phyloP scores from a whole-genome alignment of 345 rosid species.

The Dipteronia dyeriana region DNA sequence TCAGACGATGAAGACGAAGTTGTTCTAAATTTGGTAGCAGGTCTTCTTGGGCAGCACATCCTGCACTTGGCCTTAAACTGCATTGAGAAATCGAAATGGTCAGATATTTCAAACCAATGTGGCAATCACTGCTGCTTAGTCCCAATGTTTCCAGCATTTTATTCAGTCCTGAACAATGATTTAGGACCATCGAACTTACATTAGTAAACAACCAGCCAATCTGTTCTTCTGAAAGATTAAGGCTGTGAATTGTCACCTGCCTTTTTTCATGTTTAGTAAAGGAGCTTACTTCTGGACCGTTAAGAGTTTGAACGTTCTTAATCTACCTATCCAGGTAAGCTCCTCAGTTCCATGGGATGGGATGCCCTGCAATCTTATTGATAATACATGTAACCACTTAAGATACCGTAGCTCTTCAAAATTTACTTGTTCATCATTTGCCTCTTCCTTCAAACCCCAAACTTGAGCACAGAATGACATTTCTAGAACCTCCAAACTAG shows the following conservation, averaged over 20 bases:
- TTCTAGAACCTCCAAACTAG: constrained; percentile 39
- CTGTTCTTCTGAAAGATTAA: constrained; percentile 30
- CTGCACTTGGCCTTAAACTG: constrained; percentile 29
- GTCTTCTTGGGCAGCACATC: constrained; percentile 35
- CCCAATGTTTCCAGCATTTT: constrained; percentile 35
- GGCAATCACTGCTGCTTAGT: constrained; percentile 22
- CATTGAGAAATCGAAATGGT: constrained; percentile 24
- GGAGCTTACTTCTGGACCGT: constrained; percentile 31
- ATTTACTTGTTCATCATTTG: constrained; percentile 29
- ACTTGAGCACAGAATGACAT: constrained; percentile 39
- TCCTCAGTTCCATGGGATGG: constrained; percentile 28
- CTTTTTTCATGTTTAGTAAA: constrained; percentile 28
- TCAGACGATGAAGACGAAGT: constrained; percentile 34
- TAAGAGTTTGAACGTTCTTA: constrained; percentile 29
- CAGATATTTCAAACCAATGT: constrained; percentile 25
- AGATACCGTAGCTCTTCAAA: constrained; percentile 31
- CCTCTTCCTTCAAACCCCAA: constrained; percentile 10
- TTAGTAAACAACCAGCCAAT: constrained; percentile 26
- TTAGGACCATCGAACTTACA: constrained; percentile 29
- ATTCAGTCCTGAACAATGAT: constrained; percentile 29
- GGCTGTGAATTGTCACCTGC: constrained; percentile 24
- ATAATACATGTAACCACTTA: constrained; percentile 18
- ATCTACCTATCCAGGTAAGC: constrained; percentile 22
- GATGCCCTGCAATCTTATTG: constrained; percentile 27
- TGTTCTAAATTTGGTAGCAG: constrained; percentile 38